Percentiles rank a stretch among this genome's conserved stretches.
Evolutionary conservation across 78 protist genomes (phyloP).

Genomic region (Speleostelium caveatum): DNA sequence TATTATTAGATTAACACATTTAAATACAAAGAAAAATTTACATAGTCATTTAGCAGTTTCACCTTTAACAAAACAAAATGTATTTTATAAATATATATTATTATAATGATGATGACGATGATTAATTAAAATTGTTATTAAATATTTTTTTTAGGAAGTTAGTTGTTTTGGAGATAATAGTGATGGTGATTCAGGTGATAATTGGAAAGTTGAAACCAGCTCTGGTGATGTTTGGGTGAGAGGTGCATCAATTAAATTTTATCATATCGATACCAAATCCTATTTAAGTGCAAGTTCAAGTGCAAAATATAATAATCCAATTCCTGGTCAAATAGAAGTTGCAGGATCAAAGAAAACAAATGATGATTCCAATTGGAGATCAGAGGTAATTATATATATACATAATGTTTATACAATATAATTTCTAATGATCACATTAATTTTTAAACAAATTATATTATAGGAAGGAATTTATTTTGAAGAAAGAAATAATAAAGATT

Average conservation of each 20-base stretch:
- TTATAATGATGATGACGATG: background rate
- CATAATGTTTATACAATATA: background rate
- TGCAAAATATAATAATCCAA: slow-evolving; percentile 78
- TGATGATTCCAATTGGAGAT: slow-evolving; percentile 50
- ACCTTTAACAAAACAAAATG: slow-evolving; percentile 85
- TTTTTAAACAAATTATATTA: background rate
- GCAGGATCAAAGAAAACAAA: slow-evolving; percentile 14
- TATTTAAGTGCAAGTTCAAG: slow-evolving; percentile 44
- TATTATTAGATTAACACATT: slow-evolving; percentile 75
- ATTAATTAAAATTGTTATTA: background rate
- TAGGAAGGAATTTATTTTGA: slow-evolving; percentile 57
- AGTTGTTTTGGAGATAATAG: slow-evolving; percentile 88
- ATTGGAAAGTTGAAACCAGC: slow-evolving; percentile 75
- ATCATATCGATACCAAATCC: slow-evolving; percentile 80
- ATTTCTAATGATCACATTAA: background rate
- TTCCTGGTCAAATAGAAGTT: slow-evolving; percentile 85
- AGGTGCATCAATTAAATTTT: slow-evolving; percentile 21
- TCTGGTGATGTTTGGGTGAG: slow-evolving; percentile 76
- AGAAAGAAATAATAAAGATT: slow-evolving; percentile 4
- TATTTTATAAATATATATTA: background rate
- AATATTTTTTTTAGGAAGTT: slow-evolving; percentile 19
- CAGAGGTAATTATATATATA: slow-evolving; percentile 12
- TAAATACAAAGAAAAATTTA: slow-evolving; percentile 75
- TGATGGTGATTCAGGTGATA: slow-evolving; percentile 88
- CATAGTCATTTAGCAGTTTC: slow-evolving; percentile 88